A percentile compares a stretch with the other conserved stretches of the same genome.
Conservation (phyloP, 208 protist species). For the Leishmania arabica region DNA sequence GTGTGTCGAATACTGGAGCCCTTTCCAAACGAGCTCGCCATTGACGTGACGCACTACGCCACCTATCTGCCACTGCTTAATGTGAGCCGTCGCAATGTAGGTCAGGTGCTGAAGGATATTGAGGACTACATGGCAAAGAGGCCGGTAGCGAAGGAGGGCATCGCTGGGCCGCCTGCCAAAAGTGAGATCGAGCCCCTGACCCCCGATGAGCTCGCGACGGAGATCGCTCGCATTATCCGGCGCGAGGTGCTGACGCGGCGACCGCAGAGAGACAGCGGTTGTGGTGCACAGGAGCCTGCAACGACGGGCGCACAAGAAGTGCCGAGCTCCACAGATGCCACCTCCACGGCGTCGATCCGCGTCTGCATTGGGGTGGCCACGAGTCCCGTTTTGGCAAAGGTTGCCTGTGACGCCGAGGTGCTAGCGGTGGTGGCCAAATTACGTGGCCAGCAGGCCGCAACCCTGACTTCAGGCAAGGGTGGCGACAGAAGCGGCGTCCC, state of each 20-base stretch:
- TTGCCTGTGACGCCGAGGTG: slow-evolving; percentile 77
- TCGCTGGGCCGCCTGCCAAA: slow-evolving; percentile 18
- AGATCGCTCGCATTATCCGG: slow-evolving; percentile 44
- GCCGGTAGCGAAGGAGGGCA: slow-evolving; percentile 29
- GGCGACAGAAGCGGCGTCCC: neutral
- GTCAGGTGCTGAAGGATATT: slow-evolving; percentile 36
- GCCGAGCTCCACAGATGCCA: neutral
- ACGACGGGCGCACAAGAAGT: neutral
- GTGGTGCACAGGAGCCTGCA: neutral
- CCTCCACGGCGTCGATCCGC: slow-evolving; percentile 2
- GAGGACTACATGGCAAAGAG: slow-evolving; percentile 10
- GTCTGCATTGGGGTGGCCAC: slow-evolving; percentile 74
- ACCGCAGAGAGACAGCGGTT: neutral
- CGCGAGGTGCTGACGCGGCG: slow-evolving; percentile 31
- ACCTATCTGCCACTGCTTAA: slow-evolving; percentile 34
- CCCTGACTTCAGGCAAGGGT: neutral
- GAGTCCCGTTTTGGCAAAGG: slow-evolving; percentile 75
- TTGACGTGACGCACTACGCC: slow-evolving; percentile 62
- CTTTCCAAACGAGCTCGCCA: slow-evolving; percentile 43
- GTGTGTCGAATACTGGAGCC: slow-evolving; percentile 36
- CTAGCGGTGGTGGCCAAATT: slow-evolving; percentile 12
- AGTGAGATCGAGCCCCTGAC: slow-evolving; percentile 30
- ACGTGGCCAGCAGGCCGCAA: neutral
- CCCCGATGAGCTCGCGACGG: slow-evolving; percentile 36
- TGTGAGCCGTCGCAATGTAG: slow-evolving; percentile 32